phyloP scores from a whole-genome alignment of 106 monocot species.

The Allium sativum region DNA sequence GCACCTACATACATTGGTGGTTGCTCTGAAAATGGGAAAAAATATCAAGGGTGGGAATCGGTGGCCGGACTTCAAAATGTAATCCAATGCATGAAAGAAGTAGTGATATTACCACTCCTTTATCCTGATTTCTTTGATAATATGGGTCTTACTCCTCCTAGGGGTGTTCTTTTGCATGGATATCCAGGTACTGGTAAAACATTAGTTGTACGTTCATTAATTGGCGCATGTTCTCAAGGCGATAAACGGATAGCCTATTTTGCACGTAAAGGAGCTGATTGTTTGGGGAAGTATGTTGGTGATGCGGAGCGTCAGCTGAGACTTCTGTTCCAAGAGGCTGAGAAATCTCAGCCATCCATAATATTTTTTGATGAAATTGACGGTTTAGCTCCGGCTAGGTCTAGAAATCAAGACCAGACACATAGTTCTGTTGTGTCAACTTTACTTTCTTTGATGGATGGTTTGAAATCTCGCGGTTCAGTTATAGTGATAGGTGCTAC shows the following conservation, averaged over 20 bases:
- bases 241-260: constrained; percentile 81
- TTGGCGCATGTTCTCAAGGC: constrained; percentile 82
- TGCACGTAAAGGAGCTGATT: constrained; percentile 97
- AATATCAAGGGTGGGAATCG: constrained; percentile 80
- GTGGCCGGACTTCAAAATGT: constrained; percentile 86
- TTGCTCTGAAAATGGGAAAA: constrained; percentile 31
- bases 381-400: constrained; percentile 77
- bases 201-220: constrained; percentile 70
- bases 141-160: constrained; percentile 71
- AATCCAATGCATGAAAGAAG: constrained; percentile 90
- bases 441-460: constrained; percentile 87
- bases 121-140: constrained; percentile 80
- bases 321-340: constrained; percentile 95
- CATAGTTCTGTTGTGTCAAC: constrained; percentile 96
- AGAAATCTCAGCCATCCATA: constrained; percentile 84
- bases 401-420: constrained; percentile 83
- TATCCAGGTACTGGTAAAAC: constrained; percentile 97
- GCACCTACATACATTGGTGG: constrained; percentile 88
- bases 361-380: constrained; percentile 99
- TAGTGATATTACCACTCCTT: constrained; percentile 78
- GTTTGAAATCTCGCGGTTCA: constrained; percentile 86
- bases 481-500: constrained; percentile 97
- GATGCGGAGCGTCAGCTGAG: constrained; percentile 91
- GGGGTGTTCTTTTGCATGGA: constrained; percentile 93
- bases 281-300: constrained; percentile 96